Base-by-base conservation (phyloP, 768 basidiomycete species). In the Rhodosporidiobolus odoratus region DNA sequence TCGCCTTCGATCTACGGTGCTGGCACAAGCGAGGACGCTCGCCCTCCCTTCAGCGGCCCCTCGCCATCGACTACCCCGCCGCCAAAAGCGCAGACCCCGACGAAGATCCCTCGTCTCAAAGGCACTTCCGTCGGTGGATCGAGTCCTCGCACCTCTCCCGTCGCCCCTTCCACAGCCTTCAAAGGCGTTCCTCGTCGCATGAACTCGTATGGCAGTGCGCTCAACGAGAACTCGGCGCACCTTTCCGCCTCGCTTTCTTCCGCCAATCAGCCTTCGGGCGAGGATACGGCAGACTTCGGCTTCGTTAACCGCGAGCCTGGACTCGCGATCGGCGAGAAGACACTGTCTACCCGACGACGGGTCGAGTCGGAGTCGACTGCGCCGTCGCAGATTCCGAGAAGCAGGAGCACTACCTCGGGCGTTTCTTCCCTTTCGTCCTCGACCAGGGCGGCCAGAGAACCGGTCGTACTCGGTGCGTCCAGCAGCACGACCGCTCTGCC, bases 101-200 rank as follows among this genome's bases (percentile, higher is more conserved):
- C 91, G 27, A 93, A 92, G 82, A 94, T 93, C 76, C 91, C 91
- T 57, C 89, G 91, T 34, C 92, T 94, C 48, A 89, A 65, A 21
- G 50, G 62, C 16, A 65, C 52, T 13, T 54, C 90, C n/a, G 90
- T 90, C 77, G 85, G 88, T 41, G 87, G 88, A 4, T 89, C 91
- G 8, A 86, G 88, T 16, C 84, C 84, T 16, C 65, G 68, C 3
- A 40, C 37, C 17, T 68, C 66, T 19, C 58, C 59, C 13, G 37
- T 50, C 16, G 35, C 54, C 40, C 2, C 54, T 23, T 50, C 53
- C 19, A 3, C 32, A 19, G 3, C 47, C 53, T 4, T 12, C 41
- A 40, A 38, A 7, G 19, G 56, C n/a, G 34, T 12, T 37, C 27
- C 37, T 0, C 45, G 59, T 12, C 43, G 64, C 17, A 35, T 63